These are phyloP conservation scores for Saturnispora serradocipensis DNA, from an alignment of 805 yeast species.

Conservation along the genomic window DNA sequence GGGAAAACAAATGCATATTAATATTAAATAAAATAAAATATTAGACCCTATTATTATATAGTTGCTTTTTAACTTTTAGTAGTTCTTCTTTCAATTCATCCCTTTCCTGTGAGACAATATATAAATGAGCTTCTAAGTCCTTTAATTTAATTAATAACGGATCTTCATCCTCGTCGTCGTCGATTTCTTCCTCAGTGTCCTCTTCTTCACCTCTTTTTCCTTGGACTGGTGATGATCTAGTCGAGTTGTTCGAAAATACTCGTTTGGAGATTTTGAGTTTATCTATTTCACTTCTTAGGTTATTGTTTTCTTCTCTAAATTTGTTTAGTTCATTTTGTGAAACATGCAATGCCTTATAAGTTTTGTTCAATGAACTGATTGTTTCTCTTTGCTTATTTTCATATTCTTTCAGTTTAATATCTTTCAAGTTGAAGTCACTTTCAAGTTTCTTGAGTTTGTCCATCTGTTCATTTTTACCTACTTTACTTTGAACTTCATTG, in stretches of 20 bases:
- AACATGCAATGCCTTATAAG: slow-evolving; percentile 62
- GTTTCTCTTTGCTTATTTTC: slow-evolving; percentile 69
- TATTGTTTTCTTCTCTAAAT: slow-evolving; percentile 46
- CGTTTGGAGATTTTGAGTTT: slow-evolving; percentile 43
- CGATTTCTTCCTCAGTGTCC: slow-evolving; percentile 16
- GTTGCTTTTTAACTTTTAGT: slow-evolving; percentile 47
- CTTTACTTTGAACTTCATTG: not conserved
- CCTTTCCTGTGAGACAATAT: slow-evolving; percentile 72
- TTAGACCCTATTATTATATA: slow-evolving; percentile 21
- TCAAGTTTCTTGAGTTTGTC: slow-evolving; percentile 23
- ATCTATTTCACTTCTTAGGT: slow-evolving; percentile 56
- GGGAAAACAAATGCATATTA: not conserved
- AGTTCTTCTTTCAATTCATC: slow-evolving; percentile 65
- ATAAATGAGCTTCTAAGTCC: slow-evolving; percentile 78
- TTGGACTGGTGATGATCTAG: not conserved
- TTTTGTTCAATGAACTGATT: slow-evolving; percentile 59
- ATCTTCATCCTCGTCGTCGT: slow-evolving; percentile 30
- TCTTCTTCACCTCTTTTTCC: not conserved
- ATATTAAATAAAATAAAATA: not conserved
- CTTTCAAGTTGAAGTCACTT: slow-evolving; percentile 21
- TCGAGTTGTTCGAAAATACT: slow-evolving; percentile 13
- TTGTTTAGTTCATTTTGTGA: slow-evolving; percentile 64
- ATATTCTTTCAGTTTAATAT: slow-evolving; percentile 23
- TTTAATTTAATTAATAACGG: slow-evolving; percentile 69
- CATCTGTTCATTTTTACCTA: not conserved